Evolutionary conservation across 768 basidiomycete species (phyloP), one percentile per base, ranked within the genome.

Genomic region (Boletus subparvulus): DNA sequence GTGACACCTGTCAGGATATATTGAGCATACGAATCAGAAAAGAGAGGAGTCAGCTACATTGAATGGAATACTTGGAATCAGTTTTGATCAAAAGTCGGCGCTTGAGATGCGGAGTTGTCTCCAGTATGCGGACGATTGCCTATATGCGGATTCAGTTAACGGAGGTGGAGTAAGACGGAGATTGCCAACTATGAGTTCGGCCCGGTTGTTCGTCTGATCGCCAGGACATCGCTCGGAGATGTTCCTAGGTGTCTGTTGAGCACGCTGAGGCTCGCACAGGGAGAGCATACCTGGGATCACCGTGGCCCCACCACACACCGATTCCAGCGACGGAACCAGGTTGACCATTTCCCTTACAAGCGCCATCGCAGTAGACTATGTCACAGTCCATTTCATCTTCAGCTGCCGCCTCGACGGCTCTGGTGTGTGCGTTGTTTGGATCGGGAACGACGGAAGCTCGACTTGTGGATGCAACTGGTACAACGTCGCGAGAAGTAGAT

Each of bases 281-380:
- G 43, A 56, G 60, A 35, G 13, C 59, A 35, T 60, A 71, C 89
- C 89, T 77, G 33, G 81, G 69, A 70, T 93, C 88, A 55, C 78
- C 67, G 11, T 67, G 72, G 0, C 87, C 91, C 90, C 91, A 98
- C 84, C 86, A 98, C 1, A 98, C 91, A 0, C 95, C 95, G 42
- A 94, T 73, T 1, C 95, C 95, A 1, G 92, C 95, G 41, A 81
- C 61, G 0, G 89, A 80, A 1, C 80, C 83, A 3, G 30, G 32
- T 65, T 84, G 73, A 0, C 95, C 95, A 66, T 98, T 98, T 3
- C 86, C 84, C 65, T 82, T 83, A 61, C 92, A 94, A 7, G 93
- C 88, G 12, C 95, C 95, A 70, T 98, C 95, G 19, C 81, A 87
- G 63, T 92, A 96, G 1, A 94, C 94, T 13, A 88, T 74, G 41